These are phyloP conservation scores for Hortiboletus rubellus DNA, from an alignment of 1,284 basidiomycete species.

Conservation along the genomic window DNA sequence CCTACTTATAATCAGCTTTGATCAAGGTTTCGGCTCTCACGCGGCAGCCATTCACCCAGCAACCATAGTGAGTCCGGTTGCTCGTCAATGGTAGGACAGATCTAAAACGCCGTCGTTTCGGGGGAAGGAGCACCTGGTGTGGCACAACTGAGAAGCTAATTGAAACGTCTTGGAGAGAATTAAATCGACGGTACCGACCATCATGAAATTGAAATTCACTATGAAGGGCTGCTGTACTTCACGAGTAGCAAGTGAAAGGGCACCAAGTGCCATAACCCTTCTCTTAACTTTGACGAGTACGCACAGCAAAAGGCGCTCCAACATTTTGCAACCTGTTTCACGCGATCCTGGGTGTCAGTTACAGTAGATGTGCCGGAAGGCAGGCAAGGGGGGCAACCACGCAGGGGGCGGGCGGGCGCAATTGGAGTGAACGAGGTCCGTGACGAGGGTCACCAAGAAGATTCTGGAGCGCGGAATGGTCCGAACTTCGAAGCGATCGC, in stretches of 20 bases:
- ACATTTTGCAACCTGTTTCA: neutral
- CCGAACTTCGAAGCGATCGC: neutral
- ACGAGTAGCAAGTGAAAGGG: neutral
- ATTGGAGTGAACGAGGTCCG: too few relatives aligned
- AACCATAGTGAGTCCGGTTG: too few relatives aligned
- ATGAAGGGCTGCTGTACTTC: neutral
- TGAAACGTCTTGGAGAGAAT: neutral
- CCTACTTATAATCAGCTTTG: constrained; percentile 9
- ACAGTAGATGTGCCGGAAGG: neutral
- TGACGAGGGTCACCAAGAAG: too few relatives aligned
- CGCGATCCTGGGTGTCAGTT: too few relatives aligned
- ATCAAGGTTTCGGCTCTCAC: neutral
- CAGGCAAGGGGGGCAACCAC: neutral
- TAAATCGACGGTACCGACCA: neutral
- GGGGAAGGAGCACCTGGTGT: neutral
- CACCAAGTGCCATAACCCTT: too few relatives aligned
- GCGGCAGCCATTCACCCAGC: too few relatives aligned
- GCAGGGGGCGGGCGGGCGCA: neutral
- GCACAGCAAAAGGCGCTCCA: too few relatives aligned
- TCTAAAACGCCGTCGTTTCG: neutral
- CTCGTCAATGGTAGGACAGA: neutral
- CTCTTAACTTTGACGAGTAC: too few relatives aligned
- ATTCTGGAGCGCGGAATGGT: too few relatives aligned
- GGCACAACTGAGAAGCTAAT: neutral
- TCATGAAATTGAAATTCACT: neutral